Base-by-base conservation (phyloP, 148 eudicot genomes). In the Camellia sinensis region DNA sequence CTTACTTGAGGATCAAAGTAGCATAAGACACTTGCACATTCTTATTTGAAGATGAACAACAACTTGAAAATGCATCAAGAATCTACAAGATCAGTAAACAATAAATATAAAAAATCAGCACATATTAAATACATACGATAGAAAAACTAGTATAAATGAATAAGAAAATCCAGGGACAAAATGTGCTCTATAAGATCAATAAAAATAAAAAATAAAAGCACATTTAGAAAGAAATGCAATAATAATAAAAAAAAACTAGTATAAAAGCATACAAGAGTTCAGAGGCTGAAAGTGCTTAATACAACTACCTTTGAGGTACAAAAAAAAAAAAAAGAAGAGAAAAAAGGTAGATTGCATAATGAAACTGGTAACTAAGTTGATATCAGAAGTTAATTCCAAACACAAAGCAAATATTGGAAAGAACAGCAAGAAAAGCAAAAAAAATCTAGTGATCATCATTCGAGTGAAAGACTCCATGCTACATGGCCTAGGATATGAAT, bases 1-100 rank as follows among this genome's bases (percentile, higher is more conserved):
- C 98, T 92, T 87, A 97, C 99, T 97, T 97, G 85, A 97, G 98
- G 84, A 94, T 76, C 85, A 97, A 78, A 75, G 97, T 94, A 46
- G 99, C 90, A 82, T 94, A 94, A 69, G 99, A 88, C 84, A 97
- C 57, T 82, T 92, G 97, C 73, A 92, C 90, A 82, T 91, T 86
- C 89, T 97, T 97, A 85, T 90, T 97, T 80, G 93, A 74, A 57
- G 93, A 91, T 73, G 91, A 82, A 85, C 80, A 88, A 73, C 84
- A 89, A 66, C 90, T 91, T 72, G 98, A 89, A 81, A 91, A 92
- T 62, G 92, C 91, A 87, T 94, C 98, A 73, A 97, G 87, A 83
- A 92, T 87, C 99, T 97, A 87, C 93, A 90, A 80, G 52, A 77
- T 77, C 74, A 83, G 21, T 4, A 72, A 83, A 75, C 37, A 53